Percentiles rank a stretch among this genome's conserved stretches.
Conservation (phyloP, 148 eudicot species). For the Silene latifolia region DNA sequence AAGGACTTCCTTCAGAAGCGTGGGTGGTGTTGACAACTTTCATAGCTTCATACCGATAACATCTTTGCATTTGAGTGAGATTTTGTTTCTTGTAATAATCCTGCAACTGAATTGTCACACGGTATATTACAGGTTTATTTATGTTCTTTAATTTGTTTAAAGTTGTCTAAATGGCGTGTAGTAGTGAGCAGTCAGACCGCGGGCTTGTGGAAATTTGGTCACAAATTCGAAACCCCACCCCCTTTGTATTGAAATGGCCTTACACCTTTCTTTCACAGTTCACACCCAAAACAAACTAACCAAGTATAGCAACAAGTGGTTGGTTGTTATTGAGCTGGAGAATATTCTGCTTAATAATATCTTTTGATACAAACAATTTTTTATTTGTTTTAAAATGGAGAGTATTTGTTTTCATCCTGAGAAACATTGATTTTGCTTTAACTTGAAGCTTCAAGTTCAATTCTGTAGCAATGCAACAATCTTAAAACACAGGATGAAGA, state of each 20-base stretch:
- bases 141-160: not conserved
- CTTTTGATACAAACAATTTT: not conserved
- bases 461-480: too few species aligned
- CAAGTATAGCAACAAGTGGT: not conserved
- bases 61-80: slow-evolving; percentile 1
- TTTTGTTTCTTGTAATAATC: slow-evolving; percentile 20
- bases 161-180: not conserved
- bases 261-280: not conserved
- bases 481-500: too few species aligned
- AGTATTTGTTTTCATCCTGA: not conserved
- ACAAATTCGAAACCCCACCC: not conserved
- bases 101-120: not conserved
- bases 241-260: not conserved
- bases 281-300: not conserved
- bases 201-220: not conserved
- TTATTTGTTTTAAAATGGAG: not conserved
- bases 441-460: too few species aligned
- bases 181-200: not conserved
- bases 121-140: not conserved
- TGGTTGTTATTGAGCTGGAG: not conserved
- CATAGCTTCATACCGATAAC: not conserved
- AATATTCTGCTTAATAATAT: not conserved
- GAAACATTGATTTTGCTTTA: too few species aligned
- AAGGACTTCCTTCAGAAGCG: slow-evolving; percentile 47
- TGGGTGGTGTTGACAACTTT: slow-evolving; percentile 29